Percentiles rank a stretch among this genome's conserved stretches.
Conservation (phyloP, 2,329 filamentous ascomycete genomes). For the Cladophialophora chaetospira region DNA sequence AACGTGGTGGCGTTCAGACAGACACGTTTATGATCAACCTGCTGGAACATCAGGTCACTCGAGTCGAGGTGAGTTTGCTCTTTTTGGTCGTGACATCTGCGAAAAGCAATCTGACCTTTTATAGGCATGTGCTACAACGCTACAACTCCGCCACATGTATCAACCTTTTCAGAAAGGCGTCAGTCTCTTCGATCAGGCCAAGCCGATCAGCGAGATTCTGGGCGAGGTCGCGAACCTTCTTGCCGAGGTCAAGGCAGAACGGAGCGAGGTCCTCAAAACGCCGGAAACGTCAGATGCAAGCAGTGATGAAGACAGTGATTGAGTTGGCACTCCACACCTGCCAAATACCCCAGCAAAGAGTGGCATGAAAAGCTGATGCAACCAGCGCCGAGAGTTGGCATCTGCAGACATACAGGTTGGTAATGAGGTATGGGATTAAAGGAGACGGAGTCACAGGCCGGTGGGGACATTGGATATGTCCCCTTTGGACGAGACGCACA, state of each 20-base stretch:
- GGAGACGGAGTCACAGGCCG: neutral
- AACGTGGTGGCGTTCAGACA: slow-evolving; percentile 77
- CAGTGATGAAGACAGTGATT: neutral
- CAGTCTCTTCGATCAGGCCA: slow-evolving; percentile 70
- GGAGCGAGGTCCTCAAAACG: slow-evolving; percentile 11
- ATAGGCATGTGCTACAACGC: slow-evolving; percentile 77
- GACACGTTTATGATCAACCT: slow-evolving; percentile 87
- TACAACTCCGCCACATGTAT: slow-evolving; percentile 77
- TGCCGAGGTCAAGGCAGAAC: slow-evolving; percentile 8
- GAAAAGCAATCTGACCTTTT: slow-evolving; percentile 35
- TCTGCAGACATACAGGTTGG: neutral
- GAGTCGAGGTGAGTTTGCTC: slow-evolving; percentile 78
- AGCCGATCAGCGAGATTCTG: slow-evolving; percentile 74
- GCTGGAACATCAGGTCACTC: slow-evolving; percentile 90
- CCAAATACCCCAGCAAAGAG: too few species aligned
- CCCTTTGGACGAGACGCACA: neutral
- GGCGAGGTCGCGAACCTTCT: slow-evolving; percentile 21
- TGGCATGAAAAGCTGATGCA: slow-evolving; percentile 11
- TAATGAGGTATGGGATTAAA: neutral
- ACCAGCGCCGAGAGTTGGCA: neutral
- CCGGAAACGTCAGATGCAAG: slow-evolving; percentile 20
- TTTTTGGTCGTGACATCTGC: neutral
- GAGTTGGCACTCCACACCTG: too few species aligned
- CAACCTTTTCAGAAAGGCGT: slow-evolving; percentile 65
- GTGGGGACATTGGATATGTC: neutral